Percentiles rank a stretch among this genome's conserved stretches.
These are phyloP conservation scores for Nicotiana tabacum DNA, from an alignment of 257 asterid species.

Conservation along the genomic window DNA sequence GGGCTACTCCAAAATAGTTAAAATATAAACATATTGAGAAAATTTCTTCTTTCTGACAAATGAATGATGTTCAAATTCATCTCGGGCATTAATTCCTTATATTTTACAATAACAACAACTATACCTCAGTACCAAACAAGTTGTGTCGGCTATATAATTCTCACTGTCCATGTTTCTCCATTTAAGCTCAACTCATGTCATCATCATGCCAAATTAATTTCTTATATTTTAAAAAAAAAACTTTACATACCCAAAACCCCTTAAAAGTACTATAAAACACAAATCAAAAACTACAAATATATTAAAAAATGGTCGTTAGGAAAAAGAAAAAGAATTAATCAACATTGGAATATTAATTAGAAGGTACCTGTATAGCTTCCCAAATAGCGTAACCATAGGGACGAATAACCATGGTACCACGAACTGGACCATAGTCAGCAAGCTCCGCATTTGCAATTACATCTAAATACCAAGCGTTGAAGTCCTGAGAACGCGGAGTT, in stretches of 20 bases:
- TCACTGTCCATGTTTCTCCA: too few species aligned
- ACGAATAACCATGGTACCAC: conserved; percentile 99
- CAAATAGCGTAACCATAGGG: conserved; percentile 97
- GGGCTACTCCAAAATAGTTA: neutral
- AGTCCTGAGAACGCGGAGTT: conserved; percentile 94
- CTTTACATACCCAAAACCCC: neutral
- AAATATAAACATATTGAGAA: neutral
- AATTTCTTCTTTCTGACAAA: neutral
- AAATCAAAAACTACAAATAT: neutral
- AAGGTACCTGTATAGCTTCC: conserved; percentile 95
- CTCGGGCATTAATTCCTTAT: neutral
- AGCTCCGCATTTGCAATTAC: conserved; percentile 89
- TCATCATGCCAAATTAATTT: too few species aligned
- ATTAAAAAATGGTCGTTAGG: neutral
- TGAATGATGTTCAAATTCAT: neutral
- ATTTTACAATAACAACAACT: too few species aligned
- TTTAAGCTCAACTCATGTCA: too few species aligned
- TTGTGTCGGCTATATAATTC: too few species aligned
- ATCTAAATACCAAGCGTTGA: conserved; percentile 95
- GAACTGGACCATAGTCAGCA: conserved; percentile 97
- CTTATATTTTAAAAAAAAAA: neutral
- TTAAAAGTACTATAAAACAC: neutral
- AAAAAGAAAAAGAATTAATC: neutral
- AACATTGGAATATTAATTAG: neutral
- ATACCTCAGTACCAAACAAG: too few species aligned